Evolutionary conservation across 495 filamentous ascomycete species (phyloP), one percentile per base, ranked within the genome.

Genomic region (Mytilinidion resinicola): DNA sequence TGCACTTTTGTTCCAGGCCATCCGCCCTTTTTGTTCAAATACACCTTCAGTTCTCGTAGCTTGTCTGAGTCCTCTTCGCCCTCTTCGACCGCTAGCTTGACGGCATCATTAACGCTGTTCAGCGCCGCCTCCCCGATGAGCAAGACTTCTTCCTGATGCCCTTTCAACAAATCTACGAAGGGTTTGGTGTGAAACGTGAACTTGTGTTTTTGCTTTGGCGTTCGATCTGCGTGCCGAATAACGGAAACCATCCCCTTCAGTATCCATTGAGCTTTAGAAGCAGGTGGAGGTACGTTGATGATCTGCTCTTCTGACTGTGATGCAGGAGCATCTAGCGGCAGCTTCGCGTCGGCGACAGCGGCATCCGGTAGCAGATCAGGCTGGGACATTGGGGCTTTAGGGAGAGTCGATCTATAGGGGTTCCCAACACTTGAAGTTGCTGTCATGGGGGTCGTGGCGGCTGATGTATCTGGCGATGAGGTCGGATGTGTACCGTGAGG

Each of bases 151-250:
- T 97, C 92, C 64, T 91, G 87, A 67, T 98, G 92, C 0, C 93
- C 93, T 68, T 88, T 91, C 42, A 98, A 78, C 6, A 98, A 78
- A 57, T 96, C 88, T 48, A 97, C 89, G 67, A 98, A 98, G 5
- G 95, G 95, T 61, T 91, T 88, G 8, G 88, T 95, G 71, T 97
- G 95, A 66, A 98, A 98, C 0, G 93, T 98, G 69, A 96, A 97
- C 67, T 98, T 98, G 76, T 95, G 96, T 67, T 98, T 98, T 64
- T 98, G 93, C 71, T 98, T 98, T 6, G 93, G 93, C 10, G 93
- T 98, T 39, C 93, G 86, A 73, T 98, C 93, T 3, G 95, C 93
- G 69, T 98, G 93, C 21, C 93, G 82, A 50, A 98, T 86, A 10
- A 97, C 95, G 17, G 92, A 90, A 7, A 98, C 93, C 78, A 97